These are phyloP conservation scores for Xylaria curta DNA, from an alignment of 495 filamentous ascomycete species.

Conservation along the genomic window DNA sequence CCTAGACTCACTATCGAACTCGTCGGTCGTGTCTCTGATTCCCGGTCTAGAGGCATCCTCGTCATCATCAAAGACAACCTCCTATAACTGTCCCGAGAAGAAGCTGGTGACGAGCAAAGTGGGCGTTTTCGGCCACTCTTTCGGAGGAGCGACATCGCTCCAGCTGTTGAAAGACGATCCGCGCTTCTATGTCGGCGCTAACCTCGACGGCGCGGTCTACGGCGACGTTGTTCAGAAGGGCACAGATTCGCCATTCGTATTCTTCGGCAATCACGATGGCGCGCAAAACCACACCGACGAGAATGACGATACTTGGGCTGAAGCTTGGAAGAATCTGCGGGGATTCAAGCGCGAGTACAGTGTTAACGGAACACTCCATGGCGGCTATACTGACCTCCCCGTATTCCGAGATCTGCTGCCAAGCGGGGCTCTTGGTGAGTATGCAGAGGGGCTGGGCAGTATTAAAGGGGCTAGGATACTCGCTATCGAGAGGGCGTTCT, in stretches of 20 bases:
- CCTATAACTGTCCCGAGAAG: not conserved
- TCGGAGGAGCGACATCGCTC: conserved; percentile 61
- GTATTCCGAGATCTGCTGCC: conserved; percentile 25
- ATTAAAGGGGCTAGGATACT: conserved; percentile 29
- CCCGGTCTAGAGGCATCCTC: not conserved
- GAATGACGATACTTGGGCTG: conserved; percentile 21
- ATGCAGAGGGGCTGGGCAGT: not conserved
- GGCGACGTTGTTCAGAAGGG: conserved; percentile 28
- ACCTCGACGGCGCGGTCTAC: conserved; percentile 55
- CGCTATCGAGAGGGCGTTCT: conserved; percentile 24
- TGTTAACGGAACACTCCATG: conserved; percentile 28
- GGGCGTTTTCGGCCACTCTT: conserved; percentile 58
- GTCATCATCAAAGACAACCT: not conserved
- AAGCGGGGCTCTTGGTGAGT: not conserved
- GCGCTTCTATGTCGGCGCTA: conserved; percentile 52
- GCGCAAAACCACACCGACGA: not conserved
- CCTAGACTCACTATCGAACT: conserved; percentile 18
- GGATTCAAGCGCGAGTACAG: conserved; percentile 31
- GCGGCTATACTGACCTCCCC: conserved; percentile 22
- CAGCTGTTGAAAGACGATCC: conserved; percentile 46
- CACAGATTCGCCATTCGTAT: conserved; percentile 30
- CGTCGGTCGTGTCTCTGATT: conserved; percentile 20
- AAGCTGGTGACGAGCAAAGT: conserved; percentile 35
- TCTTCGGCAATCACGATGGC: conserved; percentile 17
- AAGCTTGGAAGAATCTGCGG: conserved; percentile 22